These are phyloP conservation scores for Saccharomyces hybrid DNA, from an alignment of 1,139 yeast genomes.

Conservation along the genomic window DNA sequence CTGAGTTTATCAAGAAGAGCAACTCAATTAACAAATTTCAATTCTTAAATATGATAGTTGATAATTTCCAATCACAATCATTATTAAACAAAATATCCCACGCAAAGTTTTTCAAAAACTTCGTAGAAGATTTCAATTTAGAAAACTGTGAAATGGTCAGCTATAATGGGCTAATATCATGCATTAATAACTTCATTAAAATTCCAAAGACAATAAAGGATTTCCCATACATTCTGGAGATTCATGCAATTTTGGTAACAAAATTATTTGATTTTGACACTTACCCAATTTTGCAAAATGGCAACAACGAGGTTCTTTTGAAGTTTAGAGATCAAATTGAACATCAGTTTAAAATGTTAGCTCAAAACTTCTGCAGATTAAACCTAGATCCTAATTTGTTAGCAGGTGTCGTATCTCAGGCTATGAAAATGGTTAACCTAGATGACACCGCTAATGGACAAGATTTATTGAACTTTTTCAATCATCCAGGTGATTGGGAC, in stretches of 20 bases:
- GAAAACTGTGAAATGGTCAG: slow-evolving; percentile 15
- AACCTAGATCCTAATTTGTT: slow-evolving; percentile 21
- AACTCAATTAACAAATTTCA: slow-evolving; percentile 15
- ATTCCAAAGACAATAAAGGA: slow-evolving; percentile 22
- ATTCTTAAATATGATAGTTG: slow-evolving; percentile 26
- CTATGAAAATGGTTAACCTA: slow-evolving; percentile 20
- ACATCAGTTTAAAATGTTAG: slow-evolving; percentile 17
- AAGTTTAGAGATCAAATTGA: slow-evolving; percentile 28
- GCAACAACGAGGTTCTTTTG: slow-evolving; percentile 34
- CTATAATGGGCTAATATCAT: slow-evolving; percentile 23
- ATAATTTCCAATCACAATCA: slow-evolving; percentile 18
- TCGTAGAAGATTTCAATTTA: slow-evolving; percentile 17
- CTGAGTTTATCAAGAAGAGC: slow-evolving; percentile 12
- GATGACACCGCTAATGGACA: slow-evolving; percentile 11
- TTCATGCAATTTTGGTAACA: slow-evolving; percentile 38
- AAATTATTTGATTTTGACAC: slow-evolving; percentile 48
- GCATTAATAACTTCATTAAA: slow-evolving; percentile 24
- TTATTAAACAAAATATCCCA: slow-evolving; percentile 19
- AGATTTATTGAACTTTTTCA: slow-evolving; percentile 19
- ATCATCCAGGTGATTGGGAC: slow-evolving; percentile 31
- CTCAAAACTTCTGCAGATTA: slow-evolving; percentile 20
- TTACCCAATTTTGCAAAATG: slow-evolving; percentile 38
- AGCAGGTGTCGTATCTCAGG: slow-evolving; percentile 24
- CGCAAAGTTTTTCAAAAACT: slow-evolving; percentile 28
- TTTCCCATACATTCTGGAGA: slow-evolving; percentile 24